phyloP scores from a whole-genome alignment of 106 monocot species.

The Phalaenopsis equestris region DNA sequence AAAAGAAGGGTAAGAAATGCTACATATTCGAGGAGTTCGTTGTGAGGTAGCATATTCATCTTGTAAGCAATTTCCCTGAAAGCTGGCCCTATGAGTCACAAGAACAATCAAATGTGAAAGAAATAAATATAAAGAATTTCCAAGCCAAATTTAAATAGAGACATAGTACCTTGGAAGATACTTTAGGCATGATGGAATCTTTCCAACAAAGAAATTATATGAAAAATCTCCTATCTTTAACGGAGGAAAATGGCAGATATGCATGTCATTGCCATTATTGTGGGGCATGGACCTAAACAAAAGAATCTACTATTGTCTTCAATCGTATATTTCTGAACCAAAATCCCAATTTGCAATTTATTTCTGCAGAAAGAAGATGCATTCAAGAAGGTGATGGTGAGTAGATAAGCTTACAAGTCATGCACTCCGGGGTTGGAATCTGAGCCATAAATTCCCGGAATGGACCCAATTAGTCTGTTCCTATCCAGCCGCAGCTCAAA shows the following conservation, averaged over 20 bases:
- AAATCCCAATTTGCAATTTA: neutral
- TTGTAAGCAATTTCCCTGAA: conserved; percentile 68
- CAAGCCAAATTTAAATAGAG: neutral
- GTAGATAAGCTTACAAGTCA: conserved; percentile 16
- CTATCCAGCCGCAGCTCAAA: conserved; percentile 68
- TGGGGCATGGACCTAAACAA: conserved; percentile 23
- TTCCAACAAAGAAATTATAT: conserved; percentile 66
- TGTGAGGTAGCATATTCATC: conserved; percentile 44
- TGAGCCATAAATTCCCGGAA: conserved; percentile 33
- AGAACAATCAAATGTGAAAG: neutral
- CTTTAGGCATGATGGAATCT: conserved; percentile 50
- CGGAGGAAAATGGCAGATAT: conserved; percentile 28
- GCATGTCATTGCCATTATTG: conserved; percentile 19
- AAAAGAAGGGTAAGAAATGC: conserved; percentile 2
- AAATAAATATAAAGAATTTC: neutral
- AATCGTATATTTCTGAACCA: neutral
- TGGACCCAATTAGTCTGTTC: conserved; percentile 58
- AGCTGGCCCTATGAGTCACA: conserved; percentile 39
- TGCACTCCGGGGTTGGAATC: conserved; percentile 9
- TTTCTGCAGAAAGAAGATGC: neutral
- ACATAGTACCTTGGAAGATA: conserved; percentile 50
- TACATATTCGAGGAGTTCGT: conserved; percentile 35
- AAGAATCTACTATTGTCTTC: neutral
- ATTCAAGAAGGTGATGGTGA: neutral
- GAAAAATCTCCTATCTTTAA: conserved; percentile 58